Percentiles rank a stretch among this genome's conserved stretches.
These are phyloP conservation scores for Syzygium grande DNA, from an alignment of 345 rosid species.

Conservation along the genomic window DNA sequence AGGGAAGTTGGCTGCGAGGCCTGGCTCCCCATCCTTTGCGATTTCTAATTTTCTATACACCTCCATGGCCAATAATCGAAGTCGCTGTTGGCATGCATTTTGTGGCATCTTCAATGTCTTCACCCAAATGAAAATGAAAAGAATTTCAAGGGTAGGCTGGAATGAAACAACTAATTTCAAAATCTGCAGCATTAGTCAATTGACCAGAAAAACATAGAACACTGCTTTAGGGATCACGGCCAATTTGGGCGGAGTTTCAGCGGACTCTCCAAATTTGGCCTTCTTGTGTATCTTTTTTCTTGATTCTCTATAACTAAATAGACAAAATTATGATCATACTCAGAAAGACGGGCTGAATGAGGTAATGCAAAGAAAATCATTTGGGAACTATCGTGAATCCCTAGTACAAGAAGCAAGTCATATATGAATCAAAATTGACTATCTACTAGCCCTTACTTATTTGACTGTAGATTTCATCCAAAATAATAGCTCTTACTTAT, in stretches of 20 bases:
- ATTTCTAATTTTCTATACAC: conserved; percentile 38
- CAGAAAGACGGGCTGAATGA: no score
- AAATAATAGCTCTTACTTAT: no score
- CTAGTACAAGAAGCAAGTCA: no score
- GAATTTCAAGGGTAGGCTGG: background rate
- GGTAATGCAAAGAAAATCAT: no score
- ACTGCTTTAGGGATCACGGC: conserved; percentile 50
- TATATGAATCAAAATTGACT: no score
- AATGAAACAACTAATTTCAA: background rate
- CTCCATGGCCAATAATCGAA: conserved; percentile 56
- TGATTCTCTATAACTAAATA: conserved; percentile 49
- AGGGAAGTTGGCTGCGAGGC: conserved; percentile 51
- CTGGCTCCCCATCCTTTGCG: conserved; percentile 63
- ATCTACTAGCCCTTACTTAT: no score
- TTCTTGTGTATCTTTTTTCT: conserved; percentile 53
- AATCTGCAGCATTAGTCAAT: background rate
- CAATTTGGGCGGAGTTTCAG: conserved; percentile 71
- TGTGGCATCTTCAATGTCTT: conserved; percentile 36
- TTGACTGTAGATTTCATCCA: no score
- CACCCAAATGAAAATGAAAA: background rate
- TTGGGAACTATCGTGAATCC: no score
- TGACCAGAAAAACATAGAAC: background rate
- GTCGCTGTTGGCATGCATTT: conserved; percentile 56
- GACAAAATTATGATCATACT: background rate
- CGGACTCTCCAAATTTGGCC: conserved; percentile 71